Evolutionary conservation across 2,329 filamentous ascomycete species (phyloP).

Genomic region (Alternaria ethzedia): DNA sequence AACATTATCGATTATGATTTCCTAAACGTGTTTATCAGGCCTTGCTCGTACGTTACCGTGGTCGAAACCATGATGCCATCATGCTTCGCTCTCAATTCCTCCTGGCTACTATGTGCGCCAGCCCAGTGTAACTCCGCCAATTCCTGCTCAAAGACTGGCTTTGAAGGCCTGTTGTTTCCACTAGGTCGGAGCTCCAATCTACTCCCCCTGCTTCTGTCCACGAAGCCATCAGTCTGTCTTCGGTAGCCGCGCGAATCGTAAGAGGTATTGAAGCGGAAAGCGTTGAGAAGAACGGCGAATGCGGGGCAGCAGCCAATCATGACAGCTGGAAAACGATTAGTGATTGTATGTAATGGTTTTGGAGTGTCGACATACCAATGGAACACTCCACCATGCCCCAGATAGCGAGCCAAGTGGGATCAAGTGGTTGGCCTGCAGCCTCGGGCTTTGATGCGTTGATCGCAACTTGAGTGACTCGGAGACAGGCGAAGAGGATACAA

Average conservation of each 20-base stretch:
- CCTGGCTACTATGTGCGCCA: slow-evolving; percentile 11
- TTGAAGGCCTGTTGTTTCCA: neutral
- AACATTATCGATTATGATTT: neutral
- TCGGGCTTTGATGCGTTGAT: slow-evolving; percentile 29
- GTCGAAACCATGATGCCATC: slow-evolving; percentile 7
- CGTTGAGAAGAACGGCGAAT: slow-evolving; percentile 17
- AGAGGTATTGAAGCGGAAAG: slow-evolving; percentile 1
- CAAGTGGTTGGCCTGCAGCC: slow-evolving; percentile 20
- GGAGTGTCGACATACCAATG: slow-evolving; percentile 32
- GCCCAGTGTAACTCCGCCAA: slow-evolving; percentile 3
- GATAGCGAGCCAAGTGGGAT: slow-evolving; percentile 40
- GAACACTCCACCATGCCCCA: slow-evolving; percentile 45
- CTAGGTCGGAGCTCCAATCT: neutral
- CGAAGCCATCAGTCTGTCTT: neutral
- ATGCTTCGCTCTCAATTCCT: slow-evolving; percentile 8
- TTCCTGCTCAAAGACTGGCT: neutral
- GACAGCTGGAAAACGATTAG: slow-evolving; percentile 13
- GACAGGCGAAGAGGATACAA: slow-evolving; percentile 17
- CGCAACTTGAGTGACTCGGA: slow-evolving; percentile 40
- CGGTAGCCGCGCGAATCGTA: slow-evolving; percentile 7
- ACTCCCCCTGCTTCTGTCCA: neutral
- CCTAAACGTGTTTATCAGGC: neutral
- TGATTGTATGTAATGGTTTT: neutral
- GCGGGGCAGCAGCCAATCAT: slow-evolving; percentile 24
- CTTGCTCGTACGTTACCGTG: slow-evolving; percentile 1